Evolutionary conservation across 768 basidiomycete species (phyloP).

Genomic region (Leucosporidium creatinivorum): DNA sequence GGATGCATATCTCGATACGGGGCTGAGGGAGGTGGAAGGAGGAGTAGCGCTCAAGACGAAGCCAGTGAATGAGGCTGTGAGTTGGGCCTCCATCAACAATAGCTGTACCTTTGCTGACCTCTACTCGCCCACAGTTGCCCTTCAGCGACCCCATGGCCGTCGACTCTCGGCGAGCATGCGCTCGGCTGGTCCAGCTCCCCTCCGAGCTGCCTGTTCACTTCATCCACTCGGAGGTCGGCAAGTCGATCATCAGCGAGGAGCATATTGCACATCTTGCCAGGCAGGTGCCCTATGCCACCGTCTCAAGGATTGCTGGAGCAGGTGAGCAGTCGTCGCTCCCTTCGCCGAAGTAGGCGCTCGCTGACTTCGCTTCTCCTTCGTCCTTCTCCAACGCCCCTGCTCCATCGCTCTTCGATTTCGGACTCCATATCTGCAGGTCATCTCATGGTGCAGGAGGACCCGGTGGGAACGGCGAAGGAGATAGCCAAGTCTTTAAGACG

Average conservation of each 20-base stretch:
- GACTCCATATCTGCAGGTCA: conserved; percentile 12
- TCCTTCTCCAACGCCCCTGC: no score
- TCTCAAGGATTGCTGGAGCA: conserved; percentile 18
- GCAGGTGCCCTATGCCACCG: conserved; percentile 23
- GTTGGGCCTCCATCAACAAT: no score
- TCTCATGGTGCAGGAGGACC: conserved; percentile 36
- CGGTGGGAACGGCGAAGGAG: conserved; percentile 23
- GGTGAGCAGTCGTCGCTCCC: no score
- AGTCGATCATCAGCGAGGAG: conserved; percentile 25
- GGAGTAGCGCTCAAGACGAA: conserved; percentile 32
- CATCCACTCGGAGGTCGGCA: conserved; percentile 27
- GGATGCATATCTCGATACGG: conserved; percentile 26
- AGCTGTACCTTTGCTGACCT: no score
- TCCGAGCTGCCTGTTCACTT: conserved; percentile 29
- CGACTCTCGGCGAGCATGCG: conserved; percentile 26
- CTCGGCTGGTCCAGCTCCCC: conserved; percentile 19
- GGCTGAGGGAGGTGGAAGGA: conserved; percentile 14
- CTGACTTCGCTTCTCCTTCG: no score
- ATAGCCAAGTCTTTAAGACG: conserved; percentile 18
- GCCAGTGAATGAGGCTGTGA: conserved; percentile 31
- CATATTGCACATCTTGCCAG: background rate
- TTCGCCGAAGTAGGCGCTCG: no score
- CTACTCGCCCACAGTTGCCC: conserved; percentile 14
- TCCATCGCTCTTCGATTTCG: no score
- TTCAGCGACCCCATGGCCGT: conserved; percentile 30